Conservation (phyloP, 2,329 filamentous ascomycete species). For the Penicillium sp. region DNA sequence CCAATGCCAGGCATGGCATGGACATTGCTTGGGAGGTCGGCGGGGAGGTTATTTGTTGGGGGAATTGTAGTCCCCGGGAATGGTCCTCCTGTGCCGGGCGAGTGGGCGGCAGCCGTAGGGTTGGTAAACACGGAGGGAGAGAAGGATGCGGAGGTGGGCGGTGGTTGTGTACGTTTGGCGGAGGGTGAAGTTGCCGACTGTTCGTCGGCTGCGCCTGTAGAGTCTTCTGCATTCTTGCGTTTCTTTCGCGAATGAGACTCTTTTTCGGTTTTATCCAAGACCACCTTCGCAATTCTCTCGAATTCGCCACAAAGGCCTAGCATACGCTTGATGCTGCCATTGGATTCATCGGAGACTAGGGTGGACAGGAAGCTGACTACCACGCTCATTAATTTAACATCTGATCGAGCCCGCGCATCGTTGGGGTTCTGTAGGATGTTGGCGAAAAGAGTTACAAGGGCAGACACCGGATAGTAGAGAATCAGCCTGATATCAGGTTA, state of each 20-base stretch:
- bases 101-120: conserved; percentile 17
- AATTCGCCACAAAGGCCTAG: conserved; percentile 93
- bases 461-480: conserved; percentile 93
- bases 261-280: conserved; percentile 87
- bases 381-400: conserved; percentile 85
- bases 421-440: conserved; percentile 95
- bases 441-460: conserved; percentile 90
- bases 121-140: conserved; percentile 29
- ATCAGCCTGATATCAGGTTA: conserved; percentile 63
- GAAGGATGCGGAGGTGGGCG: conserved; percentile 24
- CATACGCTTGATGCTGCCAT: conserved; percentile 90
- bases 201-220: conserved; percentile 24
- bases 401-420: conserved; percentile 81
- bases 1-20: conserved; percentile 32
- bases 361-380: conserved; percentile 91
- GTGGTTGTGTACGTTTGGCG: conserved; percentile 28
- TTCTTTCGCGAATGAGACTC: conserved; percentile 79
- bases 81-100: conserved; percentile 20
- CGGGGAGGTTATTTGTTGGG: conserved; percentile 22
- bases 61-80: conserved; percentile 30
- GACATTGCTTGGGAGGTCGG: conserved; percentile 28
- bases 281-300: conserved; percentile 85
- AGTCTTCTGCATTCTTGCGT: conserved; percentile 66
- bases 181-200: conserved; percentile 22
- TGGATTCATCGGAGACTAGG: conserved; percentile 83